These are phyloP conservation scores for Chlorophyllum brunneum DNA, from an alignment of 768 basidiomycete genomes.

Conservation along the genomic window DNA sequence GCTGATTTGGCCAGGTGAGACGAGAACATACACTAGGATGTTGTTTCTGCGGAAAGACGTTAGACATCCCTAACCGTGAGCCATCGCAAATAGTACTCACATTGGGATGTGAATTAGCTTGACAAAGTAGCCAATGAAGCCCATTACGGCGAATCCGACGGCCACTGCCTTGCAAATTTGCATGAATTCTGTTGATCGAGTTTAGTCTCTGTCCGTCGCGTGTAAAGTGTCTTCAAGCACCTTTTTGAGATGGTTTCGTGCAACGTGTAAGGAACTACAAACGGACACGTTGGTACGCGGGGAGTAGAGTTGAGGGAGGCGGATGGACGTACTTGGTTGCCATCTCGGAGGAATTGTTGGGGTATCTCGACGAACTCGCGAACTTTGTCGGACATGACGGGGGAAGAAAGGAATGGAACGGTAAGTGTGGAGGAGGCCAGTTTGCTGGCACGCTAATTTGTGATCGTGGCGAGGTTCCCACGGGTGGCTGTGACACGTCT, in stretches of 20 bases:
- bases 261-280: constrained; percentile 91
- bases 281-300: constrained; percentile 16
- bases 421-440: constrained; percentile 16
- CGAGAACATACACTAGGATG: constrained; percentile 84
- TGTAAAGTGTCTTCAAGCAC: constrained; percentile 32
- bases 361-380: constrained; percentile 90
- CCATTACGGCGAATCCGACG: constrained; percentile 98
- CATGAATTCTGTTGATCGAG: constrained; percentile 69
- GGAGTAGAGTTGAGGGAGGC: neutral
- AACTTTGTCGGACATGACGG: constrained; percentile 83
- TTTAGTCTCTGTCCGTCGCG: neutral
- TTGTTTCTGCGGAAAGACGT: constrained; percentile 67
- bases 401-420: constrained; percentile 14
- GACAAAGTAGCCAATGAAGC: constrained; percentile 98
- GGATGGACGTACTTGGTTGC: constrained; percentile 71
- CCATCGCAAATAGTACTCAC: constrained; percentile 45
- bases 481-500: constrained; percentile 28
- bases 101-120: constrained; percentile 98
- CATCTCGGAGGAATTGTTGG: constrained; percentile 89
- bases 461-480: constrained; percentile 34
- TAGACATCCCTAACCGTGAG: neutral
- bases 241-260: constrained; percentile 96
- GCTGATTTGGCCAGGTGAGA: neutral
- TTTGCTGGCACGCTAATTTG: constrained; percentile 14
- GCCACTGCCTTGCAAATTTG: constrained; percentile 97